Base-by-base conservation (phyloP, 179 eudicot species). In the Silene coronaria region DNA sequence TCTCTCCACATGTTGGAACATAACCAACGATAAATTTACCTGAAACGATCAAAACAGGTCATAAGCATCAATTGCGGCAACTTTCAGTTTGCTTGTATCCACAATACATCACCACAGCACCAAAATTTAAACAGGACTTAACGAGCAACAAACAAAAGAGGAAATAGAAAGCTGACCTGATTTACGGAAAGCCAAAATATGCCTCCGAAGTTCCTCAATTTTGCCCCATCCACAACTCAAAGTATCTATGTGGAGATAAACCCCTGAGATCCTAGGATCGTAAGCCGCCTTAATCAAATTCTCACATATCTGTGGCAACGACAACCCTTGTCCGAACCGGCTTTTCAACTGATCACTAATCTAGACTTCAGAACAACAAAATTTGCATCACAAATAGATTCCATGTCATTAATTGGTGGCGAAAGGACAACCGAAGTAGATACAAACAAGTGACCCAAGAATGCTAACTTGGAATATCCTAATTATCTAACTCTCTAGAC, bases 211-310 rank as follows among this genome's bases (percentile, higher is more conserved):
- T 82, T 94, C 98, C 84, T 94, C 98, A 24, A 90, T 83, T 84
- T 90, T 94, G 26, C 89, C 98, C 98, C 98, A 94, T 23, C 98
- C 98, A 75, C 96, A 91, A 67, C 63, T 80, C 85, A 94, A 81
- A 66, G 86, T 76, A 60, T 92, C 98, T 70, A 94, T 90, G 59
- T 94, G 98, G 62, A 94, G 92, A 83, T 91, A 94, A 71, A 94
- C 84, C 27, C 96, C 98, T 73, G 92, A 76, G 55, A 94, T 86
- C 58, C 97, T 90, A 82, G 98, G 97, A 88, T 91, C 98, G 84
- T 92, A 86, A 51, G 98, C 96, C 28, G 97, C 98, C 85, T 94
- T 94, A 2, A 81, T 79, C 53, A 94, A 85, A 83, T 91, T 94
- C 78, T 94, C 97, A 81, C 98, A 94, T 76, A 94, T 82, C 82